phyloP scores from a whole-genome alignment of 148 eudicot genomes.

The Gaultheria prostrata region DNA sequence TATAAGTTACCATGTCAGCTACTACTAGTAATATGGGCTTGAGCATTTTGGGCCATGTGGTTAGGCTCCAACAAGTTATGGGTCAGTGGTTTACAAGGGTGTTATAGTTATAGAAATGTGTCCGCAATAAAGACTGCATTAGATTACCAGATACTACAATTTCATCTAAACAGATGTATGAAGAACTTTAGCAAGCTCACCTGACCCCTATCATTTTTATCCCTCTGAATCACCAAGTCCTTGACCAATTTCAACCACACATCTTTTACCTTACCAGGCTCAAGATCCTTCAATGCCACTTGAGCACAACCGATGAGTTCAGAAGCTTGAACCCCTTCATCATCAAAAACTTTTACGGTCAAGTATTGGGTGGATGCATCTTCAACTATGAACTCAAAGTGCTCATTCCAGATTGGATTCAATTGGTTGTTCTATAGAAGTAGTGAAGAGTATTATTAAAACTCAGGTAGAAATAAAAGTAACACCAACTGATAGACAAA shows the following conservation, averaged over 20 bases:
- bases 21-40: too few species aligned
- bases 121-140: neutral
- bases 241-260: slow-evolving; percentile 78
- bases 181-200: slow-evolving; percentile 31
- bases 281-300: slow-evolving; percentile 50
- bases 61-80: too few species aligned
- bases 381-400: slow-evolving; percentile 85
- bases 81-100: too few species aligned
- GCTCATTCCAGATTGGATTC: slow-evolving; percentile 93
- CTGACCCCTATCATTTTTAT: slow-evolving; percentile 74
- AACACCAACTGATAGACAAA: neutral
- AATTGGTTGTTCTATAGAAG: slow-evolving; percentile 54
- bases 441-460: neutral
- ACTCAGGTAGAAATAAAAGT: neutral
- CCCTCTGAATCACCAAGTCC: slow-evolving; percentile 71
- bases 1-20: too few species aligned
- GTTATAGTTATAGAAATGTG: neutral
- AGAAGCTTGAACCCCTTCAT: slow-evolving; percentile 85
- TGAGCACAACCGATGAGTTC: slow-evolving; percentile 76
- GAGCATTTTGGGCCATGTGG: too few species aligned
- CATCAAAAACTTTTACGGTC: slow-evolving; percentile 76
- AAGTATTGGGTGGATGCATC: slow-evolving; percentile 70
- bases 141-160: neutral
- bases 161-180: neutral
- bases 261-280: slow-evolving; percentile 76